Base-by-base conservation (phyloP, 768 basidiomycete species). In the Gautieria morchelliformis region DNA sequence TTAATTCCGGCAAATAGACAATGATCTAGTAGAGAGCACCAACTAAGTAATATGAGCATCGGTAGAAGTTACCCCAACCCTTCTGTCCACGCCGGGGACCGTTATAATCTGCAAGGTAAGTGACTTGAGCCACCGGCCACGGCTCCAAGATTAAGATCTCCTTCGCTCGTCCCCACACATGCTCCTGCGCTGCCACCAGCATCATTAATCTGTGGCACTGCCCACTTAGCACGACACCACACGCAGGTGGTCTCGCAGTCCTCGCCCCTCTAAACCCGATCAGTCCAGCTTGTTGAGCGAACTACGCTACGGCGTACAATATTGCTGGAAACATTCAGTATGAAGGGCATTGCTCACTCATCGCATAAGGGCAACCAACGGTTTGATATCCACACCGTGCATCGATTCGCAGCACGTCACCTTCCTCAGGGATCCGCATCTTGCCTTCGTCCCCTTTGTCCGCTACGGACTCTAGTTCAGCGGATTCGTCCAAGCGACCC, bases 361-460 rank as follows among this genome's bases (percentile, higher is more conserved):
- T 80, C 78, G 63, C 87, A 89, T 63, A 82, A 89, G 0, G 71
- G 69, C 20, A 86, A 74, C 12, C 58, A n/a, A n/a, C n/a, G n/a
- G 63, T 20, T 65, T 75, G 64, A 78, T 78, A 1, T 70, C 65
- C n/a, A 72, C 72, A 9, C 66, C 69, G 58, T 80, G 71, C 82
- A 89, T 87, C n/a, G 67, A 67, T 61, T 89, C 87, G 66, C 87
- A 89, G 67, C 87, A 90, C 81, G 63, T 90, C 87, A 1, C 81
- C 88, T 35, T 81, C 75, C 3, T 74, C 74, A 0, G 85, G 85
- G 5, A 81, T 68, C 19, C 80, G 76, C 65, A 74, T 78, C 60
- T 78, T 79, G 5, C 68, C 51, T 41, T 48, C 52, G 47, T 62
- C 59, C 24, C 61, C 61, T 22, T 57, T 56, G 20, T 56, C 57